Base-by-base conservation (phyloP, 225 moss, liverwort and hornwort species). In the Anthoceros angustus region DNA sequence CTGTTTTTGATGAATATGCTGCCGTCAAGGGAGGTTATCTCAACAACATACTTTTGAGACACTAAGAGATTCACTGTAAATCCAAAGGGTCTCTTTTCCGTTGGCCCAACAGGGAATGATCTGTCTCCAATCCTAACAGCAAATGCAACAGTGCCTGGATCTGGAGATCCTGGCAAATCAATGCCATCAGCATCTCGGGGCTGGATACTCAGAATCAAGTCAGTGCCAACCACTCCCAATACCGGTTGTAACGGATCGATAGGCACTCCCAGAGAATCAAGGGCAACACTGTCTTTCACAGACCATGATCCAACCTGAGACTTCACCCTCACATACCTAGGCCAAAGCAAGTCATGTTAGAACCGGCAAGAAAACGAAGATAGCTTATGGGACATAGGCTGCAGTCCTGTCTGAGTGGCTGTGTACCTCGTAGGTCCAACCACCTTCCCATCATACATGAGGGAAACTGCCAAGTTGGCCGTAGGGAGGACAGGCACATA, bases 401-500 rank as follows among this genome's bases (percentile, higher is more conserved):
- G 32, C 32, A 1, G 32, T 32, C n/a, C n/a, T 32, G 32, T 55
- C 0, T 15, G 16, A 7, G 5, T 23, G 14, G 23, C 3, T 8
- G 6, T 8, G 0, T 55, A 55, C 55, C 55, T 55, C 7, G 55
- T 55, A 15, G 12, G 55, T 55, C 55, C 55, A 55, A 55, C 55
- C 23, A 15, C 23, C n/a, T 55, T 18, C 23, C 55, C 55, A 55
- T 20, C 23, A 20, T 55, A 55, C 55, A 55, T 55, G 23, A 55
- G 18, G n/a, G 55, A 55, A 55, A 55, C 14, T 18, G 42, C 40
- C 11, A 77, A 25, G 63, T 72, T 77, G 49, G 70, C 40, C 18
- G 79, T 74, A n/a, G 84, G 39, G 42, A 74, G 70, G 25, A 75
- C 69, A 61, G 79, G 79, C 70, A 75, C 70, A 15, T 84, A 84